Evolutionary conservation across 495 filamentous ascomycete species (phyloP), one percentile per base, ranked within the genome.

Genomic region (Tuber umbilicatum): DNA sequence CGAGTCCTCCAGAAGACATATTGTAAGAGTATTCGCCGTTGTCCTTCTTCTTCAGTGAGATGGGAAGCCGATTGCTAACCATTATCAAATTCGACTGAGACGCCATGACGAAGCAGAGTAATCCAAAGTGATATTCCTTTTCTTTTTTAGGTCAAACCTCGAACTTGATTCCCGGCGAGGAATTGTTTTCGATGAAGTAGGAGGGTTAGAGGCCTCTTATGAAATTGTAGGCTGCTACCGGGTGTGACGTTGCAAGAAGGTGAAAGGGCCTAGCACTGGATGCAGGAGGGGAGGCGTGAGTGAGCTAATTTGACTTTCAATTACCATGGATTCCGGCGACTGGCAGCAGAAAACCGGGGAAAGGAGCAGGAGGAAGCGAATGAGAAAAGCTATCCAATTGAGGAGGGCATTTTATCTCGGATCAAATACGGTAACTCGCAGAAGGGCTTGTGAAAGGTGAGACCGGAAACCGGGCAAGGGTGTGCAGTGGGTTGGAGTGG

Each of bases 1-100:
- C 94, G 50, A 99, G 87, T 21, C 94, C 94, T 73, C 94, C 94
- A 10, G 94, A 97, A 21, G 94, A 97, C 91, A 97, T 97, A 83
- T 90, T 92, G 84, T 97, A 96, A 76, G 90, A 88, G 84, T 97
- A 98, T 70, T 84, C 84, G 72, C 90, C 91, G 85, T 94, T 92
- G 47, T 96, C 92, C 45, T 90, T 90, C 75, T 93, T 89, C 85
- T 97, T 97, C 84, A 98, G 94, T 70, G 94, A 97, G 83, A 97
- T 97, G 7, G 94, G 94, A 17, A 97, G 88, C 68, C 95, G 91
- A 76, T 98, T 98, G 19, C 94, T 97, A 78, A 97, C 89, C 68
- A 98, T 89, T 50, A 97, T 90, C 64, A 98, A 86, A 60, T 85
- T 85, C 39, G 77, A 79, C 38, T 78, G 77, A 3, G 77, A 67